Percentiles rank a stretch among this genome's conserved stretches.
phyloP scores from a whole-genome alignment of 2,329 filamentous ascomycete genomes.

The Ascochyta lentis region DNA sequence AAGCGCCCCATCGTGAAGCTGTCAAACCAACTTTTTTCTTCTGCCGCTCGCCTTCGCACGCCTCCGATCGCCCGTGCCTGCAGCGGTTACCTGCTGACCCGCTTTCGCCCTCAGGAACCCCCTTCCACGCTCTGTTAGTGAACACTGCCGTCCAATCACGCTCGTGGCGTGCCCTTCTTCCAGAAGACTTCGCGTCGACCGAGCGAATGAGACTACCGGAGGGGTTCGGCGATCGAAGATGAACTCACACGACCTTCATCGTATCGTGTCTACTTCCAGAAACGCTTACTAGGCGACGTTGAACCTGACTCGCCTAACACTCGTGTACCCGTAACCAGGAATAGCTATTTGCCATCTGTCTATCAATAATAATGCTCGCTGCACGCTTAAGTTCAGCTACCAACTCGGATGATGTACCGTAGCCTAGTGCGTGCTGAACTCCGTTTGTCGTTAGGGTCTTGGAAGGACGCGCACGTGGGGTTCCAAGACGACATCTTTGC shows the following conservation, averaged over 20 bases:
- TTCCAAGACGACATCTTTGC: slow-evolving; percentile 15
- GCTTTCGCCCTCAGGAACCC: slow-evolving; percentile 38
- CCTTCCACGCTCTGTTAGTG: slow-evolving; percentile 10
- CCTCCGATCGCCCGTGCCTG: slow-evolving; percentile 37
- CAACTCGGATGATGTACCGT: too few species aligned
- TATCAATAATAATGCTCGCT: neutral
- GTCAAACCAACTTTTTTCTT: slow-evolving; percentile 19
- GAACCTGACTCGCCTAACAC: neutral
- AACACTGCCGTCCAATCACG: slow-evolving; percentile 25
- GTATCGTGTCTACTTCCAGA: slow-evolving; percentile 1
- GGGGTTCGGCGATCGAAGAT: neutral
- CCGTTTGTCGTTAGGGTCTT: slow-evolving; percentile 11
- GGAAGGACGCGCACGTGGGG: slow-evolving; percentile 19
- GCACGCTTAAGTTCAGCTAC: too few species aligned
- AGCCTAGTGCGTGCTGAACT: neutral
- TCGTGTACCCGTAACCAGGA: neutral
- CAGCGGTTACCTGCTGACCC: slow-evolving; percentile 41
- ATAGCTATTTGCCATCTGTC: slow-evolving; percentile 6
- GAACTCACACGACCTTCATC: neutral
- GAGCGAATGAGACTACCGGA: slow-evolving; percentile 16
- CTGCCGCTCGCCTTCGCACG: slow-evolving; percentile 21
- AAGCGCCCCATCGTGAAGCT: slow-evolving; percentile 12
- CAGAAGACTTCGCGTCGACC: slow-evolving; percentile 26
- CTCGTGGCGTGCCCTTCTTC: slow-evolving; percentile 20
- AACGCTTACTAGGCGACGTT: neutral